These are phyloP conservation scores for Amaranthus tricolor DNA, from an alignment of 179 eudicot species.

Conservation along the genomic window DNA sequence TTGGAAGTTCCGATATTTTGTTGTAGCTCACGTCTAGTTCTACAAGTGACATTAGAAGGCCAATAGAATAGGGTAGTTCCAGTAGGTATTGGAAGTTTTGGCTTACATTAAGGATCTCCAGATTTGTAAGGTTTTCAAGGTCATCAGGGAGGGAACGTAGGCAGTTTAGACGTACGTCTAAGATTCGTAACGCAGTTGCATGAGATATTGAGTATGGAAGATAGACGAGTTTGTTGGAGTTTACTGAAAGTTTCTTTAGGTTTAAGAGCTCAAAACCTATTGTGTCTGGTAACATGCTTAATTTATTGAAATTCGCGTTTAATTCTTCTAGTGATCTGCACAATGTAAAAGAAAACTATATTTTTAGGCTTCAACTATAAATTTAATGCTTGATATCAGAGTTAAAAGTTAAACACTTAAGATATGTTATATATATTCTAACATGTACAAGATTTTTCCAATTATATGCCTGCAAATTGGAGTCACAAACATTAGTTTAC, in stretches of 20 bases:
- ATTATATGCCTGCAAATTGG: too few species aligned
- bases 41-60: slow-evolving; percentile 60
- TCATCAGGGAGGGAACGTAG: slow-evolving; percentile 67
- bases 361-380: background rate
- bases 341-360: background rate
- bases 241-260: slow-evolving; percentile 60
- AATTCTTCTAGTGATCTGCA: slow-evolving; percentile 71
- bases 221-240: slow-evolving; percentile 74
- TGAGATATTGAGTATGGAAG: slow-evolving; percentile 68
- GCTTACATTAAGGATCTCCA: slow-evolving; percentile 60
- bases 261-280: slow-evolving; percentile 70
- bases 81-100: slow-evolving; percentile 73
- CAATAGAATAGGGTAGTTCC: slow-evolving; percentile 59
- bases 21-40: slow-evolving; percentile 86
- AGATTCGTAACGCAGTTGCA: slow-evolving; percentile 49
- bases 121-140: slow-evolving; percentile 62
- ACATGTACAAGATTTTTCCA: too few species aligned
- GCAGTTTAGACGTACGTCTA: slow-evolving; percentile 72
- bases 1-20: slow-evolving; percentile 48
- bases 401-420: too few species aligned
- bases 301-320: slow-evolving; percentile 79
- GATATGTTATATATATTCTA: too few species aligned
- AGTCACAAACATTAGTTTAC: too few species aligned
- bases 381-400: too few species aligned
- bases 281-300: slow-evolving; percentile 59